Evolutionary conservation across 805 yeast genomes (phyloP), one percentile per base, ranked within the genome.

Genomic region (Candida pseudofarinosa): DNA sequence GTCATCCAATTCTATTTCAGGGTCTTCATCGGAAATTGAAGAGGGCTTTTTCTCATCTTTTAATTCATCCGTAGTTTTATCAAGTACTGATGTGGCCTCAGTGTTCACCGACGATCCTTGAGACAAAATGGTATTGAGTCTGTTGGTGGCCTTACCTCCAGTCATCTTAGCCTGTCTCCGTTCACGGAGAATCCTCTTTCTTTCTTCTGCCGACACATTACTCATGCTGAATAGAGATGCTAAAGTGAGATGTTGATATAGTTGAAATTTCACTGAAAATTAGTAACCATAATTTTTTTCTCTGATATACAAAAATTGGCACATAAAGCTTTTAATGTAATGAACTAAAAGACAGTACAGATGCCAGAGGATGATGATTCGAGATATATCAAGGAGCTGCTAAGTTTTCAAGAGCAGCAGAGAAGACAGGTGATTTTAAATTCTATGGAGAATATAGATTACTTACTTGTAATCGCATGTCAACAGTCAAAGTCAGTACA

Each of bases 131-230:
- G 44, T 73, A 47, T 74, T 77, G 52, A 83, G 59, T 46, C 88
- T 64, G 16, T 68, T 68, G 3, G 77, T 54, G 16, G 81, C 83
- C 37, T 74, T 74, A 3, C 83, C 82, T 48, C 72, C 69, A 39
- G 68, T 62, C 68, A 82, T 71, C 56, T 80, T 81, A 47, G 84
- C 81, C 35, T 77, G 81, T 55, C 88, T 72, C 55, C 85, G 73
- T 54, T 83, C 86, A 44, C 86, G 70, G 36, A 82, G 59, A 17
- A 80, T 51, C 41, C 68, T 67, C 53, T 80, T 76, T 60, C 75
- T 80, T 49, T 81, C 87, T 33, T 79, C 81, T 5, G 78, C 81
- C 28, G 72, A 60, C 20, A 76, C 39, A 26, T 7, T n/a, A 15
- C 17, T n/a, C 34, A 32, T 32, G 34, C 34, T 13, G 14, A n/a